These are phyloP conservation scores for Torrubiellomyces zombiae DNA, from an alignment of 2,329 filamentous ascomycete genomes.

Conservation along the genomic window DNA sequence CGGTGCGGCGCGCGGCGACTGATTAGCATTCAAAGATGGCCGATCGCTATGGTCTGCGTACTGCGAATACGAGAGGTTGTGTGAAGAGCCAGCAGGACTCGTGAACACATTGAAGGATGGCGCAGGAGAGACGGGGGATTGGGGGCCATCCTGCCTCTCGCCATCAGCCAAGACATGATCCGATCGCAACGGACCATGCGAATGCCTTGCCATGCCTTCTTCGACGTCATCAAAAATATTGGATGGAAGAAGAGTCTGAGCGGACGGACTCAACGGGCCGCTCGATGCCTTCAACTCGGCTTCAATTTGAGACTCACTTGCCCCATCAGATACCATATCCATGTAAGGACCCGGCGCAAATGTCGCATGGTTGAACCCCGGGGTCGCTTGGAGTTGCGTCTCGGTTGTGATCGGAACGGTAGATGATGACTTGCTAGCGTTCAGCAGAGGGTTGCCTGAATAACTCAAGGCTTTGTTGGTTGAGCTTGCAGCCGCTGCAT, in stretches of 20 bases:
- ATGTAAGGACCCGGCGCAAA: constrained; percentile 38
- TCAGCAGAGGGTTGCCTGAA: constrained; percentile 28
- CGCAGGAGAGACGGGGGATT: constrained; percentile 44
- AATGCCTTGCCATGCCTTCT: constrained; percentile 33
- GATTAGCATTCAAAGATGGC: constrained; percentile 20
- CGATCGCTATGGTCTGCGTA: constrained; percentile 30
- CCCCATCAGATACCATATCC: constrained; percentile 24
- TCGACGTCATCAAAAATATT: constrained; percentile 45
- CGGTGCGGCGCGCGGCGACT: constrained; percentile 22
- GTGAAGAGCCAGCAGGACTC: constrained; percentile 44
- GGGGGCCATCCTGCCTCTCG: constrained; percentile 34
- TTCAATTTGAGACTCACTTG: constrained; percentile 34
- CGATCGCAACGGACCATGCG: constrained; percentile 15
- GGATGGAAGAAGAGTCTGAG: constrained; percentile 56
- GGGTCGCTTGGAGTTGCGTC: constrained; percentile 28
- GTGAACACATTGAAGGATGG: constrained; percentile 40
- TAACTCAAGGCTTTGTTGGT: no score
- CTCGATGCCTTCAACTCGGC: constrained; percentile 44
- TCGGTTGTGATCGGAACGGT: constrained; percentile 22
- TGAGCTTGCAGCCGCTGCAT: constrained; percentile 22
- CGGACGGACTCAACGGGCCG: constrained; percentile 62
- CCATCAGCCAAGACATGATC: constrained; percentile 14
- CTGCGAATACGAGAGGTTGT: constrained; percentile 38
- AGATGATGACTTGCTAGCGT: constrained; percentile 20
- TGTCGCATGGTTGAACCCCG: constrained; percentile 35